A percentile compares a stretch with the other conserved stretches of the same genome.
phyloP scores from a whole-genome alignment of 305 asterid species.

The Plantago coronopus region DNA sequence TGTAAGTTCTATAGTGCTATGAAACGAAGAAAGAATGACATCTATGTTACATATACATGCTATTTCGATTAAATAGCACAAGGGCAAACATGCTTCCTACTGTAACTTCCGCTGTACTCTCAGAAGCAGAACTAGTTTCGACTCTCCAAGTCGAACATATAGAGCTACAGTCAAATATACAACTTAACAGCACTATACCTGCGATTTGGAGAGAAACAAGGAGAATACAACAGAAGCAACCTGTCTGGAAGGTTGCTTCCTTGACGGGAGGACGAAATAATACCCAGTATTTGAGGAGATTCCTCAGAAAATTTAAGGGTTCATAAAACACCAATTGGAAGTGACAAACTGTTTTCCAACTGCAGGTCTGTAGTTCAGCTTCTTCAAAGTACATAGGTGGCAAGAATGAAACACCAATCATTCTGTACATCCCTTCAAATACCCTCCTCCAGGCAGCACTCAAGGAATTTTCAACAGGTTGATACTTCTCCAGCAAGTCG shows the following conservation, averaged over 20 bases:
- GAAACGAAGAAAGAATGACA: neutral
- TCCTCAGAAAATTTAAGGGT: constrained; percentile 17
- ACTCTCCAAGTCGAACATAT: constrained; percentile 19
- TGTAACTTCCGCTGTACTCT: constrained; percentile 21
- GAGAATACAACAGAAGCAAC: constrained; percentile 15
- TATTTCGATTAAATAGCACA: constrained; percentile 25
- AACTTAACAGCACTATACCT: constrained; percentile 23
- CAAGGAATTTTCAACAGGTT: constrained; percentile 14
- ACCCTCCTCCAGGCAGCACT: constrained; percentile 18
- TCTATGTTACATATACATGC: constrained; percentile 27
- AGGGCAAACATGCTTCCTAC: constrained; percentile 14
- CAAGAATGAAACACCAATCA: constrained; percentile 27
- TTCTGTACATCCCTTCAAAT: constrained; percentile 21
- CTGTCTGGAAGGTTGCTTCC: constrained; percentile 15
- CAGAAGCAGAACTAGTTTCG: constrained; percentile 14
- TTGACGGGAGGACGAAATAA: constrained; percentile 13
- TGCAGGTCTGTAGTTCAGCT: constrained; percentile 30
- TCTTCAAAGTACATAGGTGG: constrained; percentile 30
- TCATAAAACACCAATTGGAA: constrained; percentile 32
- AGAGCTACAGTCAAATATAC: constrained; percentile 24
- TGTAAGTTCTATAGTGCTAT: constrained; percentile 2
- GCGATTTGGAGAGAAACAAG: constrained; percentile 16
- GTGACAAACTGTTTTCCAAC: constrained; percentile 21
- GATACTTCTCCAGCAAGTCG: constrained; percentile 19
- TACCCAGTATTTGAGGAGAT: constrained; percentile 3